Base-by-base conservation (phyloP, 1,139 yeast species). In the Geotrichum europaeum region DNA sequence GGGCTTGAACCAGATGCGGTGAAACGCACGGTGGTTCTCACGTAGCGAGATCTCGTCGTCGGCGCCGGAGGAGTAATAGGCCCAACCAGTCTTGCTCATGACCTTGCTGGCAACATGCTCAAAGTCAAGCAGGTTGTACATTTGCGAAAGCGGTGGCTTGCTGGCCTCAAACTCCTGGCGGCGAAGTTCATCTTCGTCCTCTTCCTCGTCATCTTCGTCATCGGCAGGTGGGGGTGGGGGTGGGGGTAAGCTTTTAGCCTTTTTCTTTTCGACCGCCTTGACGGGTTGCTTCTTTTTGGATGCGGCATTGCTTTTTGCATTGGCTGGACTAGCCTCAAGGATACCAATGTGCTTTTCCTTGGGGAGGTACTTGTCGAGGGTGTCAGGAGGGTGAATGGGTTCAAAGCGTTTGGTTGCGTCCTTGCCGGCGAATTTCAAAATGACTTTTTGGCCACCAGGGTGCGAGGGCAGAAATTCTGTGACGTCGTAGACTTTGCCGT, bases 41-140 rank as follows among this genome's bases (percentile, higher is more conserved):
- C 98, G 81, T 71, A 89, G 73, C 1, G 96, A 82, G 66, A 92
- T 84, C 75, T 92, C 98, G 73, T 92, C 98, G 72, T 92, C 97
- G 52, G 96, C 82, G 9, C 96, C 98, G 49, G 95, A 86, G 1
- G 96, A 86, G 72, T 90, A 92, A 74, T 92, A 92, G 13, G 92
- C 94, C 94, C 97, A 89, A 0, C 95, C 97, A 18, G 85, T 82
- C 65, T 84, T 84, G 51, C 88, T 82, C 80, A 92, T 75, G 53
- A 87, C 84, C 65, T 84, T 83, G 59, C 91, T 81, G 1, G 98
- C 97, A 55, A 92, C 84, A 68, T 82, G 82, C 73, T 92, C 98
- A 69, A 92, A 91, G 72, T 89, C 96, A 65, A 83, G 82, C 65
- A 87, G 69, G 69, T 89, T 89, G 74, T 84, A 85, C 65, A 88